Base-by-base conservation (phyloP, 805 yeast species). In the Starmerella geochares region DNA sequence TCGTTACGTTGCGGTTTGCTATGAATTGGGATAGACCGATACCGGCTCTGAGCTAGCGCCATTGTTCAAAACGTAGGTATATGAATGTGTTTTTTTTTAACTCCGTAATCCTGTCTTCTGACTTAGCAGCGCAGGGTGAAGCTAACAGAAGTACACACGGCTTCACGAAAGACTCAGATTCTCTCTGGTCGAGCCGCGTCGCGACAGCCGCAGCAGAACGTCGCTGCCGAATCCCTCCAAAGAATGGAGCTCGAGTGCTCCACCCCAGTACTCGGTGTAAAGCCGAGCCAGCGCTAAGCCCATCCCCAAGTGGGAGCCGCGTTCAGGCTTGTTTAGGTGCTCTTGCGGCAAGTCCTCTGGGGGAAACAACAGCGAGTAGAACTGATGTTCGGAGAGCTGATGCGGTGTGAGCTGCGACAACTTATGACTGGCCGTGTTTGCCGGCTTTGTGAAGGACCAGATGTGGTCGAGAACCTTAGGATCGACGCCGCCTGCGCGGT, bases 201-300 rank as follows among this genome's bases (percentile, higher is more conserved):
- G 84, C 27, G 87, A 82, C 52, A 90, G 68, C 28, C 82, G 79
- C 60, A 92, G 68, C 52, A 82, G 81, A 0, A 90, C 87, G 62
- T 90, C 98, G 32, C 92, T 79, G 2, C 98, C 98, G 58, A 82
- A 86, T 2, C 96, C 96, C 52, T 86, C 90, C 46, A 90, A 69
- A 0, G 94, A 81, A 58, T 81, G 81, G 74, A 90, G 77, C 52
- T 80, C 81, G 46, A 90, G 66, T 46, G 82, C 84, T 6, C 97
- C 97, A 58, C 88, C 92, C 97, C 97, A 90, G 65, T 90, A 90
- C 59, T 90, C 96, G 0, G 95, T 86, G 62, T 90, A 90, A 0
- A 88, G 86, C 58, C 85, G 81, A 60, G 95, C 83, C 83, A 90
- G 80, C 0, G 97, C 96, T 53, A 90, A 69, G 0, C 96, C 95